Evolutionary conservation across 2,329 filamentous ascomycete species (phyloP), one percentile per base, ranked within the genome.

Genomic region (Rhynchosporium secalis): DNA sequence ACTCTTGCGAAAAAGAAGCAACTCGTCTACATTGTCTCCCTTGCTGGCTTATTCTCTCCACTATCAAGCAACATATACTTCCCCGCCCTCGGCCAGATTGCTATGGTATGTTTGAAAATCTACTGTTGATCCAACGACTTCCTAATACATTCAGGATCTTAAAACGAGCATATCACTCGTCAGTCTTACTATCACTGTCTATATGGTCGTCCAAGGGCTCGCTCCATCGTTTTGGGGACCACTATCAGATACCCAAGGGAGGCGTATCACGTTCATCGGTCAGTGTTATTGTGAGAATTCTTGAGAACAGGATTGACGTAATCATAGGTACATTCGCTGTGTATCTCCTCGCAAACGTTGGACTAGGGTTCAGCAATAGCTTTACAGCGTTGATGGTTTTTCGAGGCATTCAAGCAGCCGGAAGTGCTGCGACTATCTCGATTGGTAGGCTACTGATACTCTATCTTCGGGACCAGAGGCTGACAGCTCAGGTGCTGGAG

Each of bases 31-130:
- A 79, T 81, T 56, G 78, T 82, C 33, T 78, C 80, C 1, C 69
- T 80, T 1, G 82, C 80, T 1, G 79, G 78, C 1, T 72, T 84
- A 38, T 83, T 85, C 71, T 83, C 81, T 2, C 81, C 82, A 1
- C 66, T 81, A 12, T 80, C 80, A 3, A 78, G 77, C 36, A 81
- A 79, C 63, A 82, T 84, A 57, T 83, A 83, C 71, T 76, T 80
- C 54, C 79, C 80, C 1, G 75, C 78, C 0, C 65, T 81, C 5
- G 73, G 76, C 52, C 65, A 72, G 3, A 75, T 81, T 26, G 72
- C 77, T 5, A 61, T 68, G 58, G 75, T 75, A 66, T 41, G 65
- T 33, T 13, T 12, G 13, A 15, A 43, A 33, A 7, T 33, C 4
- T 33, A 9, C 29, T 9, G 20, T n/a, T 48, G 13, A 3, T 33